Percentiles rank a stretch among this genome's conserved stretches.
Conservation (phyloP, 371 early-diverging fungal species). For the Syncephalastrum monosporum region DNA sequence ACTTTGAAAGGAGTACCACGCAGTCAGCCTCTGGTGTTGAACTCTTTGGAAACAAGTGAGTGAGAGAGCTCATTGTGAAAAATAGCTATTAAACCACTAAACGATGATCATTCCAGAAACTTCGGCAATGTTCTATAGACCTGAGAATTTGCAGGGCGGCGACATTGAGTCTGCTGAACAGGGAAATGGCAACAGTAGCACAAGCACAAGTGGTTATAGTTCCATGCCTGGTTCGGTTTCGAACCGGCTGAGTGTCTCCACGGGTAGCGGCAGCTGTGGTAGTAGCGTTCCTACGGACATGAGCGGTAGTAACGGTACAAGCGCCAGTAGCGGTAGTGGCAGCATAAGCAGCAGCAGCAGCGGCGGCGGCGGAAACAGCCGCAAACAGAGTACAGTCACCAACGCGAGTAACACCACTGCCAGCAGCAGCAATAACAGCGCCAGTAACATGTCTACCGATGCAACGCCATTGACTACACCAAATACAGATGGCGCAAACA, state of each 20-base stretch:
- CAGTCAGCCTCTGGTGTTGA: conserved; percentile 26
- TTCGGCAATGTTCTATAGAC: conserved; percentile 13
- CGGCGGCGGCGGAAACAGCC: conserved; percentile 13
- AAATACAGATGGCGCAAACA: not conserved
- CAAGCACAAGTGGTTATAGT: conserved; percentile 12
- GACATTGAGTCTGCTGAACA: not conserved
- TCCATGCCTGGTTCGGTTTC: not conserved
- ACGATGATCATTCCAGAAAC: conserved; percentile 15
- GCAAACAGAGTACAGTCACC: conserved; percentile 3
- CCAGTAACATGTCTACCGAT: not conserved
- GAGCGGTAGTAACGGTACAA: conserved; percentile 9
- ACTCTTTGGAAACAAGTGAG: conserved; percentile 18
- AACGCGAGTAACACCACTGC: conserved; percentile 11
- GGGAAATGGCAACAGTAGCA: conserved; percentile 8
- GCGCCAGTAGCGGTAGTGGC: conserved; percentile 16
- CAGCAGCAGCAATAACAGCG: conserved; percentile 16
- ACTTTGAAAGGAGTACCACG: conserved; percentile 35
- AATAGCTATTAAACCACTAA: not conserved
- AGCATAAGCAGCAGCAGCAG: conserved; percentile 12
- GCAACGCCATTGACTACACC: not conserved
- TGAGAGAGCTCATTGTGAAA: not conserved
- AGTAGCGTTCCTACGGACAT: not conserved
- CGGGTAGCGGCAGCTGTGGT: too few relatives aligned
- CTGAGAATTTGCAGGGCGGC: conserved; percentile 2
- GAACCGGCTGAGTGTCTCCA: conserved; percentile 2